Evolutionary conservation across 2,329 filamentous ascomycete genomes (phyloP).

Genomic region (Trichoderma atrobrunneum): DNA sequence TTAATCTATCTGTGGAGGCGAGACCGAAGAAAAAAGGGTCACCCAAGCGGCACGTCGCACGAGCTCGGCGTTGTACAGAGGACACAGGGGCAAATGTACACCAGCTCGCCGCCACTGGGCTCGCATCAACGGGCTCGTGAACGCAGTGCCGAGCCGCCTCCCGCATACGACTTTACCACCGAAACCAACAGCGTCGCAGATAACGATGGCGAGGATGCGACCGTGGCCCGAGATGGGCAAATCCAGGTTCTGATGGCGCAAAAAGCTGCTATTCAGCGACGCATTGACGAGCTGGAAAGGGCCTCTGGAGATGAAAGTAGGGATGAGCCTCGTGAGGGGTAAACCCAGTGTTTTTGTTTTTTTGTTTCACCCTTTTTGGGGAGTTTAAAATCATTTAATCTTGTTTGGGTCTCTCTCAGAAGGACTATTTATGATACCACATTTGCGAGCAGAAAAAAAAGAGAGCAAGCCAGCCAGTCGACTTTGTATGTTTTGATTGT

Average conservation of each 20-base stretch:
- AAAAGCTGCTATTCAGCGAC: slow-evolving; percentile 36
- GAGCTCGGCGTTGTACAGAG: slow-evolving; percentile 27
- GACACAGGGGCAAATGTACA: slow-evolving; percentile 20
- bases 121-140: not conserved
- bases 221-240: slow-evolving; percentile 29
- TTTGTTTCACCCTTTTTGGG: not conserved
- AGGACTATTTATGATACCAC: slow-evolving; percentile 10
- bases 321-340: not conserved
- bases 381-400: not conserved
- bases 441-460: not conserved
- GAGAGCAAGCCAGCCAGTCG: not conserved
- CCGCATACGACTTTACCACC: slow-evolving; percentile 31
- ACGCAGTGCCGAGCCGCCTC: slow-evolving; percentile 29
- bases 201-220: slow-evolving; percentile 23
- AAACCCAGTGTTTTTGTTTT: not conserved
- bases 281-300: slow-evolving; percentile 35
- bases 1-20: slow-evolving; percentile 29
- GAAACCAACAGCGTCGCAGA: slow-evolving; percentile 27
- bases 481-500: not conserved
- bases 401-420: not conserved
- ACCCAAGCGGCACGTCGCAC: slow-evolving; percentile 16
- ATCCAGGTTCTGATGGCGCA: slow-evolving; percentile 34
- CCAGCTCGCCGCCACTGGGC: slow-evolving; percentile 1
- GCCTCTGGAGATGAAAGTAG: not conserved
- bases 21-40: slow-evolving; percentile 6